Percentiles rank a stretch among this genome's conserved stretches.
phyloP scores from a whole-genome alignment of 169 alveolate genomes.

The Perkinsus marinus region DNA sequence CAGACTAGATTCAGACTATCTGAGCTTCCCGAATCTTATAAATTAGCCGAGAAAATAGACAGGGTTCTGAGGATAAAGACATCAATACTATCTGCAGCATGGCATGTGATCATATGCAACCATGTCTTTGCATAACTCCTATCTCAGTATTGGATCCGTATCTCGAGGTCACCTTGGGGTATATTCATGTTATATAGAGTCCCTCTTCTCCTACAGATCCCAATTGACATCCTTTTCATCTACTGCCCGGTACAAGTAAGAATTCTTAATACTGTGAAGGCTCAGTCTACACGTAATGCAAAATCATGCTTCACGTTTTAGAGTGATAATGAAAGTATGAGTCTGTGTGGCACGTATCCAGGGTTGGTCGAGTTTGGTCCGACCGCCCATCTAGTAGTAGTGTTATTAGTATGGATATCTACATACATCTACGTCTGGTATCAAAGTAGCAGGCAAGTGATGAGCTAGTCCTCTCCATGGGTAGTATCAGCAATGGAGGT shows the following conservation, averaged over 20 bases:
- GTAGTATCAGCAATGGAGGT: neutral
- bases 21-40: neutral
- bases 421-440: neutral
- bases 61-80: neutral
- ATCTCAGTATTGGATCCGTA: neutral
- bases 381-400: neutral
- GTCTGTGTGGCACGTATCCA: neutral
- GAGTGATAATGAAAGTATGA: neutral
- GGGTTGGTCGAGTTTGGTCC: neutral
- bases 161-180: neutral
- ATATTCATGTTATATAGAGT: neutral
- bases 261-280: no score
- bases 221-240: neutral
- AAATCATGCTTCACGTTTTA: neutral
- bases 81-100: neutral
- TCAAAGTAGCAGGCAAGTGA: neutral
- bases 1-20: no score
- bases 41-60: neutral
- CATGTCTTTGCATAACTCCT: neutral
- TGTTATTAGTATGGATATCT: neutral
- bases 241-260: neutral
- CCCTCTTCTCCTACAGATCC: neutral
- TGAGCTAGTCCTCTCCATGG: neutral
- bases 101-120: neutral
- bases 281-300: no score